A percentile compares a stretch with the other conserved stretches of the same genome.
These are phyloP conservation scores for Ophiostoma sp. DNA, from an alignment of 2,329 filamentous ascomycete species.

Conservation along the genomic window DNA sequence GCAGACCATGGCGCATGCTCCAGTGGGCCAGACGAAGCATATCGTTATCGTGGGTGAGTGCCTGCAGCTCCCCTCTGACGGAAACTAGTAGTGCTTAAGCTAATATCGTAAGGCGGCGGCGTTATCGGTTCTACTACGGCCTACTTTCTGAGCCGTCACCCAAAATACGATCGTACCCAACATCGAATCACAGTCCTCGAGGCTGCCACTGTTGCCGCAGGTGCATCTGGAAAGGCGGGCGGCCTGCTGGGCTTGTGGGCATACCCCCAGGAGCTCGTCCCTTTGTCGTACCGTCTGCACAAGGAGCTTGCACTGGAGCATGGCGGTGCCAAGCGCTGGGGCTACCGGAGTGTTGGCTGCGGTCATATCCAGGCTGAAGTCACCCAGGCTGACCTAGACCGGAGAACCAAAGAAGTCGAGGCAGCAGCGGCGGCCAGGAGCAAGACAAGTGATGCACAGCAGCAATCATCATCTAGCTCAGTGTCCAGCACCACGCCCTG, in stretches of 20 bases:
- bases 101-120: constrained; percentile 62
- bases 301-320: constrained; percentile 79
- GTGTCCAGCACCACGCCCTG: no score
- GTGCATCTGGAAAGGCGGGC: constrained; percentile 90
- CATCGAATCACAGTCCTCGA: constrained; percentile 84
- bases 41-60: constrained; percentile 43
- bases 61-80: neutral
- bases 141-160: constrained; percentile 84
- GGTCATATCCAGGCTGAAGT: constrained; percentile 49
- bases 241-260: constrained; percentile 88
- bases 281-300: constrained; percentile 78
- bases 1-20: constrained; percentile 18
- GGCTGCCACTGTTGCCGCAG: constrained; percentile 76
- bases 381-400: constrained; percentile 25
- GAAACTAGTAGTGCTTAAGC: constrained; percentile 10
- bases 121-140: constrained; percentile 89
- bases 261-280: constrained; percentile 77
- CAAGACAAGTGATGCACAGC: neutral
- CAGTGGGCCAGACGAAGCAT: constrained; percentile 18
- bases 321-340: constrained; percentile 72
- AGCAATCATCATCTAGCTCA: neutral
- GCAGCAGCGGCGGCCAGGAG: constrained; percentile 23
- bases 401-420: constrained; percentile 25
- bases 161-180: constrained; percentile 65
- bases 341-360: constrained; percentile 73